Percentiles rank a stretch among this genome's conserved stretches.
Evolutionary conservation across 768 basidiomycete genomes (phyloP).

Genomic region (Serendipita vermifera): DNA sequence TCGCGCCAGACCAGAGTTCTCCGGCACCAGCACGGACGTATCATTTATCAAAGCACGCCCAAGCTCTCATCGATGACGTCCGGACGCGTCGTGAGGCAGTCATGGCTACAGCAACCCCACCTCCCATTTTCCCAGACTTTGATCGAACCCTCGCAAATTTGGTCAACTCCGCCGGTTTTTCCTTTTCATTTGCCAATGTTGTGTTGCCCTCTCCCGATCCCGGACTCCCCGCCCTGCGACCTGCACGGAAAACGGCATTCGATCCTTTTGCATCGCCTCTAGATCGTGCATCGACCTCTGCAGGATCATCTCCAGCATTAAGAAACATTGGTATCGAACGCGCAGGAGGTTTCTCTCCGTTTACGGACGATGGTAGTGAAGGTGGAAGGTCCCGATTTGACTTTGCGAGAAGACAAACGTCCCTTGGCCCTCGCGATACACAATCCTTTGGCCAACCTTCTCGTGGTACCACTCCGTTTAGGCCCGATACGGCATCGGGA

Average conservation of each 20-base stretch:
- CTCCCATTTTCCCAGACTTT: slow-evolving; percentile 71
- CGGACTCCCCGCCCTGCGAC: slow-evolving; percentile 60
- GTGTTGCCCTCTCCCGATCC: slow-evolving; percentile 28
- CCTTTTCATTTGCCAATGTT: slow-evolving; percentile 34
- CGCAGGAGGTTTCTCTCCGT: slow-evolving; percentile 16
- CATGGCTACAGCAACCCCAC: slow-evolving; percentile 27
- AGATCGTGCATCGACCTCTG: slow-evolving; percentile 33
- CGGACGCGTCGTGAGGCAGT: slow-evolving; percentile 56
- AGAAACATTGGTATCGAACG: slow-evolving; percentile 32
- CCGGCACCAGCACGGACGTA: slow-evolving; percentile 32
- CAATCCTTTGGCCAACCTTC: background rate
- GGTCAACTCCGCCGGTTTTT: slow-evolving; percentile 54
- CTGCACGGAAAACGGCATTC: slow-evolving; percentile 25
- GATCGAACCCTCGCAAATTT: slow-evolving; percentile 70
- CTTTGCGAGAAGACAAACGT: slow-evolving; percentile 47
- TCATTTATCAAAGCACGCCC: slow-evolving; percentile 77
- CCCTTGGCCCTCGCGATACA: slow-evolving; percentile 5
- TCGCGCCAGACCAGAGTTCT: background rate
- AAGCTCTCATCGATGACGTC: slow-evolving; percentile 73
- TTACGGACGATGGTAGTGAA: slow-evolving; percentile 31
- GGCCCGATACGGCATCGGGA: background rate
- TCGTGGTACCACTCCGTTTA: background rate
- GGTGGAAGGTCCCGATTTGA: slow-evolving; percentile 52
- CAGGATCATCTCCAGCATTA: slow-evolving; percentile 24
- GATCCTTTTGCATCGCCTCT: slow-evolving; percentile 60